Evolutionary conservation across 2,329 filamentous ascomycete species (phyloP), one percentile per base, ranked within the genome.

Genomic region (Orbilia javanica): DNA sequence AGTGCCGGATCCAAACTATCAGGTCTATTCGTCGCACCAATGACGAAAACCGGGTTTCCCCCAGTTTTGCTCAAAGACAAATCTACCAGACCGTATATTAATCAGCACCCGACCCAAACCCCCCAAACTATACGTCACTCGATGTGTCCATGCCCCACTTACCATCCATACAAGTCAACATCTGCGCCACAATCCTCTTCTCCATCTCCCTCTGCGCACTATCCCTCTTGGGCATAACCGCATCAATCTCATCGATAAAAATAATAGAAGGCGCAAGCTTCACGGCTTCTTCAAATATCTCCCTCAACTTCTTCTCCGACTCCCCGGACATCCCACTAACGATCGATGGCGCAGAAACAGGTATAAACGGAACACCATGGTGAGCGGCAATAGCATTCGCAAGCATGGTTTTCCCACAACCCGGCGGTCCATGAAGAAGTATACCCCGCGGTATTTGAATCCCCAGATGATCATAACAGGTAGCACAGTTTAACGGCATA

Each of bases 161-260:
- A 80, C 79, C 90, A 82, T 94, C 92, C 92, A 98, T 96, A 72
- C 94, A 96, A 20, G 92, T 91, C 70, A 93, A 86, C 80, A 98
- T 89, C 82, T 97, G 92, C 0, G 90, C 89, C 11, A 96, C 91
- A 79, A 96, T 96, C 66, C 94, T 87, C 82, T 93, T 93, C 83
- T 97, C 94, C 89, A 96, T 95, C 80, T 97, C 93, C 82, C 92
- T 91, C 82, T 96, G 92, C 0, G 92, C 90, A 68, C 89, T 92
- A 79, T 97, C 93, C 70, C 92, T 88, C 83, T 96, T 97, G 0
- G 93, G 92, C 62, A 94, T 93, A 81, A 98, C 96, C 3, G 92
- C 91, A 84, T 99, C 94, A 65, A 98, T 93, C 81, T 97, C 92
- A 81, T 97, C 94, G 72, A 98, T 92, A 82, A 97, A 96, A 3